Base-by-base conservation (phyloP, 2,329 filamentous ascomycete genomes). In the Xylaria sp. region DNA sequence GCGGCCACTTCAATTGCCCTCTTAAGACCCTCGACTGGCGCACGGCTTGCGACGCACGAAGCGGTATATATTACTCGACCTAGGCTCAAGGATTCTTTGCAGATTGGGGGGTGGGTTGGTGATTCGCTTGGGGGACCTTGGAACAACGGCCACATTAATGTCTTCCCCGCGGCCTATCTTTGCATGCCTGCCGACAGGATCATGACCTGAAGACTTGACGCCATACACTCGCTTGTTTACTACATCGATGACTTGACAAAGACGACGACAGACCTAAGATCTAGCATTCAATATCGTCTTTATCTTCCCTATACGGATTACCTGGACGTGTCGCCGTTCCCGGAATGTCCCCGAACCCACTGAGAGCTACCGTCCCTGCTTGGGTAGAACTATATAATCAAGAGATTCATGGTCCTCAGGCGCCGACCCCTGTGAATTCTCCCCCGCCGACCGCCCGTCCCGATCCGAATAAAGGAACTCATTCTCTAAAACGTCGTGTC, bases 371-470 rank as follows among this genome's bases (percentile, higher is more conserved):
- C 18, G 65, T 72, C 55, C 70, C 70, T 60, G 65, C 70, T 44
- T 72, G 70, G 70, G 70, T 72, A 51, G 69, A 70, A 61, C 60
- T 70, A 2, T 71, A 70, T 47, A 67, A 71, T 51, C 65, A 71
- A 52, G 54, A 70, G 34, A 59, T 64, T 46, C 70, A 72, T 53
- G 68, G 69, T 11, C 60, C 65, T 47, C 59, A 46, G 19, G 39
- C 59, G 11, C 54, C 64, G n/a, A 58, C 58, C 39, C 54, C 62
- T 13, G 51, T 66, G 10, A 63, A 59, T 5, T 62, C 64, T 49
- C 70, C 69, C 10, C 59, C 58, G 48, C 67, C 67, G 13, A 68
- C 54, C 57, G 61, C 65, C 49, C 65, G 60, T 37, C 67, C 69
- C 19, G 68, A 71, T 49, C 66, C 67, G 58, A 66, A 54, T 54